Conservation (phyloP, 345 rosid genomes). For the Isatis tinctoria region DNA sequence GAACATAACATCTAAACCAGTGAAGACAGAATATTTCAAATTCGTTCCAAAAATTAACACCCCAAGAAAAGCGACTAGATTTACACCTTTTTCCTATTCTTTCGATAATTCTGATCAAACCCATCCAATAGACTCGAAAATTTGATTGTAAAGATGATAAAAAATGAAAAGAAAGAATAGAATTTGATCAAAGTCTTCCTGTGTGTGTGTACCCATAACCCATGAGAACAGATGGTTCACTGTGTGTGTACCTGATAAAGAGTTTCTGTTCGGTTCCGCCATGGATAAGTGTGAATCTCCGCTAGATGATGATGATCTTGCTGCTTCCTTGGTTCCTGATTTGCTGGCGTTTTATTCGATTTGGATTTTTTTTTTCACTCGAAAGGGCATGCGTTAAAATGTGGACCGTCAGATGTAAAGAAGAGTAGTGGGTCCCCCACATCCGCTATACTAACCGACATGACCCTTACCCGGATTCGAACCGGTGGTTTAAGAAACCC, state of each 20-base stretch:
- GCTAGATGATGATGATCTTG: neutral
- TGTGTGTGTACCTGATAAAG: slow-evolving; percentile 6
- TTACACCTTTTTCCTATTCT: neutral
- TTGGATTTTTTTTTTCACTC: neutral
- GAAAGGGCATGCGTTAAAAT: neutral
- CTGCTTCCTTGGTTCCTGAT: neutral
- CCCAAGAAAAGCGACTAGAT: neutral
- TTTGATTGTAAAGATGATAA: neutral
- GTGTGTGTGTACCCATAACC: too few relatives aligned
- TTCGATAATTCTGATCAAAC: neutral
- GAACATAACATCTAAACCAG: neutral
- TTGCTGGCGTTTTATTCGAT: neutral
- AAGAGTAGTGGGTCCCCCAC: neutral
- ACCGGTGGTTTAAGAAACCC: neutral
- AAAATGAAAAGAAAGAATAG: neutral
- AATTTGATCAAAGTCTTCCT: neutral
- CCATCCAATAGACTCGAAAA: too few relatives aligned
- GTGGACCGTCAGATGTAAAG: slow-evolving; percentile 10
- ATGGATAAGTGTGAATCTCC: neutral
- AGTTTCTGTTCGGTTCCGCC: neutral
- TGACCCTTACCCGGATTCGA: neutral
- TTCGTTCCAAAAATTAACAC: neutral
- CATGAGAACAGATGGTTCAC: neutral
- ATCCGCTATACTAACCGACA: too few relatives aligned
- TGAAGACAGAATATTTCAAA: neutral